Evolutionary conservation across 768 basidiomycete species (phyloP), one percentile per base, ranked within the genome.

Genomic region (Chalciporus pseudorubinellus): DNA sequence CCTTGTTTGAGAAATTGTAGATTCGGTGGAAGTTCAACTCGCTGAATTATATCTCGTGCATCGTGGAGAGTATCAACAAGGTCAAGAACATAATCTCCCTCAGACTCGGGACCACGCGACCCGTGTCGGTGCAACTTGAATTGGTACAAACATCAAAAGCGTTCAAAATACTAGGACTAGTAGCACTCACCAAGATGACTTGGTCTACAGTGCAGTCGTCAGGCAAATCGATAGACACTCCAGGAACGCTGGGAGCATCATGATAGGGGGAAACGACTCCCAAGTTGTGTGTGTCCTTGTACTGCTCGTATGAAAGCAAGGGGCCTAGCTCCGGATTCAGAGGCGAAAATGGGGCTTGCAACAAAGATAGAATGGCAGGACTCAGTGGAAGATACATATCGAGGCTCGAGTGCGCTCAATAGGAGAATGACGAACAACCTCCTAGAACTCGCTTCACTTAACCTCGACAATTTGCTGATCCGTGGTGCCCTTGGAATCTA

Each of bases 71-170:
- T 67, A 9, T 55, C 47, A 12, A 67, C 67, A 16, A 77, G 67
- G 41, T 64, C 63, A 8, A 66, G 60, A 46, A 73, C 66, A 56
- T 58, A 70, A 39, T 12, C 3, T 21, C 64, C 63, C 67, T 70
- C 68, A n/a, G 49, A 58, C 19, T 60, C 60, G 38, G 72, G 75
- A 50, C 63, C 70, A 46, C 73, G 72, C 44, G 69, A 70, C 10
- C 76, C 75, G 48, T 77, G 75, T 44, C 73, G 55, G 53, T 70
- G 72, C 63, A 77, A 67, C 75, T 76, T 47, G 45, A 18, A 12
- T 42, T 31, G 20, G 31, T 26, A 19, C 21, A 24, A 7, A 53
- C 1, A 45, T 46, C 49, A 53, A 31, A 31, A 31, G 10, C 29
- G 10, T 31, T 11, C 29, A 11, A 31, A 11, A 31, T 13, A 31